Base-by-base conservation (phyloP, 2,329 filamentous ascomycete species). In the Didymella glomerata region DNA sequence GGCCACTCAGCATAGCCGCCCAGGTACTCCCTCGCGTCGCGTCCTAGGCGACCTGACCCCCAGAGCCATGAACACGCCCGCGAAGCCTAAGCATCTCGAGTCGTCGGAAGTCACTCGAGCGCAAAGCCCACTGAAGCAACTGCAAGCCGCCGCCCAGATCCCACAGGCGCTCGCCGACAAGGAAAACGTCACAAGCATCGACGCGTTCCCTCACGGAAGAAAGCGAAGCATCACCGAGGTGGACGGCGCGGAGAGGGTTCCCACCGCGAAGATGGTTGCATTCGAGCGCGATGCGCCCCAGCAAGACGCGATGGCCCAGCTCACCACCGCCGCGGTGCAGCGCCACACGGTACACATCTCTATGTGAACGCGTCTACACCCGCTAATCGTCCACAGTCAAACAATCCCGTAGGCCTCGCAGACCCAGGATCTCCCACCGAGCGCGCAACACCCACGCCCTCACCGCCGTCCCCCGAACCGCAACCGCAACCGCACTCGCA, bases 151-250 rank as follows among this genome's bases (percentile, higher is more conserved):
- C 14, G 66, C 68, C 7, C 62, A 72, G 10, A 67, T 66, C 5
- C 68, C 74, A 14, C 61, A 65, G 18, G 44, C 61, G 8, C 60
- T 68, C 14, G 54, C 56, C 25, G 63, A 68, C 50, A 70, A 75
- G 54, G 76, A 77, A 57, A 77, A 77, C 60, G 44, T 64, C 22
- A 45, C 60, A 11, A 61, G 51, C 9, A 46, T 56, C 22, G 54
- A 62, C 48, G 61, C 64, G 28, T 65, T 56, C n/a, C 51, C 63
- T 2, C 60, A 64, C n/a, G 68, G 73, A 51, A 71, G 69, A 61
- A 78, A 78, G 64, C 57, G 76, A 50, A 68, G 68, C 41, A 76
- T 78, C 40, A 58, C 73, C 48, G 73, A 77, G 55, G 73, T 77
- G 24, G 76, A 77, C 22, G 67, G 67, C 52, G 68, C 61, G 18